phyloP scores from a whole-genome alignment of 2,329 filamentous ascomycete genomes.

The Macrophomina pseudophaseolina region DNA sequence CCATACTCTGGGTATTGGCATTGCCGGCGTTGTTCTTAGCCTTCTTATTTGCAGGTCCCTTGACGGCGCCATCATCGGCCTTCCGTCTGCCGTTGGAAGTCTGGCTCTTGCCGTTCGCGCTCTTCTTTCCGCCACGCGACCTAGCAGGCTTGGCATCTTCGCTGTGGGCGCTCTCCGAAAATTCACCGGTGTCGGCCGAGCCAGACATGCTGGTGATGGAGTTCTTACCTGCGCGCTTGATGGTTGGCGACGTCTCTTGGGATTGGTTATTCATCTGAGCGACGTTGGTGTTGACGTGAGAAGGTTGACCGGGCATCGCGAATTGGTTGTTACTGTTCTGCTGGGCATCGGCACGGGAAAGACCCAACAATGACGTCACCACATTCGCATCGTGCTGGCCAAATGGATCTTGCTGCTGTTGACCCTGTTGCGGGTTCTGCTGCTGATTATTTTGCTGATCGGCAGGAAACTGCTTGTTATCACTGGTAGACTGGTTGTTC shows the following conservation, averaged over 20 bases:
- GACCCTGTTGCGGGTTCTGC: conserved; percentile 44
- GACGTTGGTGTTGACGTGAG: conserved; percentile 44
- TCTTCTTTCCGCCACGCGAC: conserved; percentile 40
- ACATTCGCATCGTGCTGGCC: conserved; percentile 82
- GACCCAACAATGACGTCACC: conserved; percentile 26
- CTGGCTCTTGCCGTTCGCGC: conserved; percentile 42
- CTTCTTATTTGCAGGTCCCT: conserved; percentile 73
- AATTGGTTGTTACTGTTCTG: conserved; percentile 57
- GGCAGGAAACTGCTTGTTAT: conserved; percentile 36
- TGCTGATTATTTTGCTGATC: conserved; percentile 50
- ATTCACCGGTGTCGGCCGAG: conserved; percentile 63
- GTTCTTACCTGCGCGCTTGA: conserved; percentile 50
- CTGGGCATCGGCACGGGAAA: conserved; percentile 25
- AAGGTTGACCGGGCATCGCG: conserved; percentile 48
- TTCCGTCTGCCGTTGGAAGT: conserved; percentile 66
- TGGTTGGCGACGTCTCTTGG: conserved; percentile 56
- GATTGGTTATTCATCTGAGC: conserved; percentile 51
- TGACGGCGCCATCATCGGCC: conserved; percentile 71
- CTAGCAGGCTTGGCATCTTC: conserved; percentile 67
- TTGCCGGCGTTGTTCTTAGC: conserved; percentile 63
- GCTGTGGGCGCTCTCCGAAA: conserved; percentile 74
- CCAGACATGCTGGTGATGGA: conserved; percentile 64
- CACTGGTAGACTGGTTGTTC: conserved; percentile 58
- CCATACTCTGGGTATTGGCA: conserved; percentile 44
- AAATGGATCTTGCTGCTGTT: conserved; percentile 65